Evolutionary conservation across 2,329 filamentous ascomycete species (phyloP).

Genomic region (Venturiaceae sp.): DNA sequence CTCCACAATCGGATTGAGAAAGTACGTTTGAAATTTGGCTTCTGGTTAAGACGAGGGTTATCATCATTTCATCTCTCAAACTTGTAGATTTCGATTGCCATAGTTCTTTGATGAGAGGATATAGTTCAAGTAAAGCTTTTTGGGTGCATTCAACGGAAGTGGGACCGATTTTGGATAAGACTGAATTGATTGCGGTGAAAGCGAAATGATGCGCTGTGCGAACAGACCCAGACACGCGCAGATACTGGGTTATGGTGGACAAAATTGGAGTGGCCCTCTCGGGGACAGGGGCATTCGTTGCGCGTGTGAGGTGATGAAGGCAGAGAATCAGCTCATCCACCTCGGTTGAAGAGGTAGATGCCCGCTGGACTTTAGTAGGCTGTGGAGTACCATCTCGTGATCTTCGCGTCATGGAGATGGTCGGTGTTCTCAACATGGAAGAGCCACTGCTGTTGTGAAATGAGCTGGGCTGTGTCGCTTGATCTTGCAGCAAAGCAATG

Average conservation of each 20-base stretch:
- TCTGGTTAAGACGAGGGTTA: constrained; percentile 54
- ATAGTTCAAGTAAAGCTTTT: constrained; percentile 47
- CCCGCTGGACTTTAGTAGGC: constrained; percentile 9
- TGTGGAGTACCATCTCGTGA: constrained; percentile 17
- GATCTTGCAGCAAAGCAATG: not conserved
- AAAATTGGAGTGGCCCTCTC: constrained; percentile 48
- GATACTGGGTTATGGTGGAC: constrained; percentile 46
- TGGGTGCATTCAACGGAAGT: constrained; percentile 58
- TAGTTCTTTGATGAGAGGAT: constrained; percentile 64
- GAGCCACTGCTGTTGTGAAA: not conserved
- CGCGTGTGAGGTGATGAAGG: constrained; percentile 52
- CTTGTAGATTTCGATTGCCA: constrained; percentile 65
- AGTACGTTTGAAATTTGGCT: constrained; percentile 28
- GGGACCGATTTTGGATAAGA: constrained; percentile 56
- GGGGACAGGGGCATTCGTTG: constrained; percentile 57
- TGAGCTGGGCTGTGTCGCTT: not conserved
- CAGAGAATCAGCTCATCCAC: constrained; percentile 45
- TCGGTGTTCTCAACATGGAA: not conserved
- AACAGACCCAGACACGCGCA: constrained; percentile 50
- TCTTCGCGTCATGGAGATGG: not conserved
- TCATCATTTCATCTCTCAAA: constrained; percentile 66
- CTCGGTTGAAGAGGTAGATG: constrained; percentile 10
- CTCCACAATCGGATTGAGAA: constrained; percentile 18
- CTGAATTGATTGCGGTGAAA: constrained; percentile 64
- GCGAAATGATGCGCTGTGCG: constrained; percentile 60